Evolutionary conservation across 2,329 filamentous ascomycete genomes (phyloP), one percentile per base, ranked within the genome.

Genomic region (Onygenales sp.): DNA sequence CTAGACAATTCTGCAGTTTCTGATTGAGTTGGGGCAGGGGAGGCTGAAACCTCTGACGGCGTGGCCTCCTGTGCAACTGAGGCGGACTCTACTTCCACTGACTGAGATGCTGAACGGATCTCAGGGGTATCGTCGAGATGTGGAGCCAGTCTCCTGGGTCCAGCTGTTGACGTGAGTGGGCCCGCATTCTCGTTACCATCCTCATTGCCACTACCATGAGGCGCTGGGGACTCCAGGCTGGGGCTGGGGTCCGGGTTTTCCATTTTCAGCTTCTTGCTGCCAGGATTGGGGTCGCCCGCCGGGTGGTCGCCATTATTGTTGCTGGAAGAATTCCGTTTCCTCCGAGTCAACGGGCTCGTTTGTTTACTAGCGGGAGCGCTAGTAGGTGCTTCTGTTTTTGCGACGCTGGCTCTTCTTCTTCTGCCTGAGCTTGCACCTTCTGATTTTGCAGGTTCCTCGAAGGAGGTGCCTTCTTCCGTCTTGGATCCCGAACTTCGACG

Each of bases 1-100:
- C 56, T 44, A 47, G 57, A 53, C n/a, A 55, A n/a, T 8, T 59
- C 54, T 46, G 47, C 52, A 4, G 52, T 40, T 42, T 56, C 56
- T 7, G 56, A 54, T 14, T 34, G 52, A 6, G 54, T 58, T 13
- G 51, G 49, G 2, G 45, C 42, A 6, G 51, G 56, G 10, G 56
- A 57, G 40, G 47, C 49, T 27, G 54, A 54, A 6, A 43, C 14
- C n/a, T 51, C 51, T 14, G 55, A 55, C 13, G 44, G 17, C 4
- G 40, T 14, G 33, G 33, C 17, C 14, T 32, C 50, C 13, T 32
- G 13, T 27, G 37, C 44, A 2, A n/a, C 40, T 11, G 32, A 40
- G 37, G 54, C 31, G 27, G 54, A 54, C 36, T 57, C 52, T 10
- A 37, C 5, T 45, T 54, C 54, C 11, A 42, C 49, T 6, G 54